phyloP scores from a whole-genome alignment of 2,329 filamentous ascomycete species.

The Penicillium sp. region DNA sequence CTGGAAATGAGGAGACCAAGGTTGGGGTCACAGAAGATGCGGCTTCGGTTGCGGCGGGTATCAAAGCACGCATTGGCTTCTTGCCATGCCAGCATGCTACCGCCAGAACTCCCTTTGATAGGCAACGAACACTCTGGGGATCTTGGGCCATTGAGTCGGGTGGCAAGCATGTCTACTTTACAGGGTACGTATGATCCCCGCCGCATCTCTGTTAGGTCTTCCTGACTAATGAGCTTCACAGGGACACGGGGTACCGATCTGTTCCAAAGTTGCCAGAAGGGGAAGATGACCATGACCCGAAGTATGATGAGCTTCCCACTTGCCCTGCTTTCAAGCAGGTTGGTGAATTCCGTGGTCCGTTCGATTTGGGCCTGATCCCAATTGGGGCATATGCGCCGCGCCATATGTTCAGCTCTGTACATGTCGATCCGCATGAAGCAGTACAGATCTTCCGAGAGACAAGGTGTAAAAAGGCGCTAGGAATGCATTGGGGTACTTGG shows the following conservation, averaged over 20 bases:
- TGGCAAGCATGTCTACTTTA: slow-evolving; percentile 78
- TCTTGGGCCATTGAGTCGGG: slow-evolving; percentile 75
- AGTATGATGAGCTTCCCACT: slow-evolving; percentile 60
- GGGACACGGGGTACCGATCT: slow-evolving; percentile 83
- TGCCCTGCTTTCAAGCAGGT: slow-evolving; percentile 85
- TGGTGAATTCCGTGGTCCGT: slow-evolving; percentile 71
- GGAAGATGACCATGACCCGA: slow-evolving; percentile 65
- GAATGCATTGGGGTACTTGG: slow-evolving; percentile 91
- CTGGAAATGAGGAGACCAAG: slow-evolving; percentile 20
- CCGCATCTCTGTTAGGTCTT: background rate
- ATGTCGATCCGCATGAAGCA: slow-evolving; percentile 78
- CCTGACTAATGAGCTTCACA: slow-evolving; percentile 32
- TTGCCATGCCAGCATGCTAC: slow-evolving; percentile 81
- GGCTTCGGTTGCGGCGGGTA: slow-evolving; percentile 37
- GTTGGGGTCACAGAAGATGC: slow-evolving; percentile 25
- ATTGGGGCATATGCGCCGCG: slow-evolving; percentile 74
- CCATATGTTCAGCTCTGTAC: slow-evolving; percentile 69
- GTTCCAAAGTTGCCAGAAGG: slow-evolving; percentile 60
- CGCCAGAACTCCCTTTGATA: slow-evolving; percentile 63
- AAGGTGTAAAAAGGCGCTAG: slow-evolving; percentile 68
- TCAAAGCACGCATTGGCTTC: slow-evolving; percentile 67
- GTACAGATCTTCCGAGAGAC: slow-evolving; percentile 89
- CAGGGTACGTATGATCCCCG: slow-evolving; percentile 40
- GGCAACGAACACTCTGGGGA: slow-evolving; percentile 73
- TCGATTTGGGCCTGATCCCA: slow-evolving; percentile 85